Evolutionary conservation across 441 rosid genomes (phyloP).

Genomic region (Erodium trifolium): DNA sequence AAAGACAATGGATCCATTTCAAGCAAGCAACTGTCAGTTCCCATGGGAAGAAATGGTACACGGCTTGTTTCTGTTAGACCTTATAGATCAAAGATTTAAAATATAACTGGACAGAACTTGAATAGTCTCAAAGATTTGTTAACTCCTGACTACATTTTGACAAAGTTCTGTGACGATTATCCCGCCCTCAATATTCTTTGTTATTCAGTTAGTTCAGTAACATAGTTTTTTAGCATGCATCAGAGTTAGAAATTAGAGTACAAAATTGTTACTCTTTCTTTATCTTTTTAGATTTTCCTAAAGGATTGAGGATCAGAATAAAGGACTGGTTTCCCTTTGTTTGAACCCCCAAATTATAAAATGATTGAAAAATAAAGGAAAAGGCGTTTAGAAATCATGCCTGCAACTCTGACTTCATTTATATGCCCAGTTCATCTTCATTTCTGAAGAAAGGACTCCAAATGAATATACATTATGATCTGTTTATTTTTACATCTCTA

Average conservation of each 20-base stretch:
- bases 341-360: not conserved
- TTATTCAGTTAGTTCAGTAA: not conserved
- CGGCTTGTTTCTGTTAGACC: conserved; percentile 17
- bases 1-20: conserved; percentile 18
- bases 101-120: conserved; percentile 17
- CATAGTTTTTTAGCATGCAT: not conserved
- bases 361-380: not conserved
- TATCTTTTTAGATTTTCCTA: not conserved
- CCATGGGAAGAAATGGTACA: conserved; percentile 19
- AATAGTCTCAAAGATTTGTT: conserved; percentile 41
- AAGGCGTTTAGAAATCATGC: not conserved
- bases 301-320: not conserved
- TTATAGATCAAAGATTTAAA: conserved; percentile 19
- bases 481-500: not conserved
- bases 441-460: not conserved
- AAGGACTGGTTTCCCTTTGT: not conserved
- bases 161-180: conserved; percentile 76
- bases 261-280: not conserved
- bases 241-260: conserved; percentile 1
- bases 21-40: conserved; percentile 18
- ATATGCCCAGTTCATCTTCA: not conserved
- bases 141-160: conserved; percentile 46
- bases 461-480: conserved; percentile 1
- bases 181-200: conserved; percentile 49
- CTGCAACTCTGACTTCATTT: not conserved